Evolutionary conservation across 2,329 filamentous ascomycete genomes (phyloP).

Genomic region (Ophidiomyces ophidiicola): DNA sequence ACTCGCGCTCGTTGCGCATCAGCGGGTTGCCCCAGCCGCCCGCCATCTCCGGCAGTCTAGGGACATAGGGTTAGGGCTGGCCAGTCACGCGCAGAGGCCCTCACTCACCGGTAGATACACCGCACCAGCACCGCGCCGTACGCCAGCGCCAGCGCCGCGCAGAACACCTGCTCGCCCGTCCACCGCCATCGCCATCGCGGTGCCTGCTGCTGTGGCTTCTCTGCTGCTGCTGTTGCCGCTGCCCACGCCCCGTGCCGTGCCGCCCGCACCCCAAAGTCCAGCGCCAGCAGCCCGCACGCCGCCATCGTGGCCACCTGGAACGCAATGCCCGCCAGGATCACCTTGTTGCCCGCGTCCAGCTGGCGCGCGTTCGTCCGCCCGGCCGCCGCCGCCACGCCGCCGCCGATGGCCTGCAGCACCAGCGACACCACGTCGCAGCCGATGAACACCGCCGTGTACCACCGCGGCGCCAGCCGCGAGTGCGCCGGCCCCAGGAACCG

Average conservation of each 20-base stretch:
- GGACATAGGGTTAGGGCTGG: constrained; percentile 9
- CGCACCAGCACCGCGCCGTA: constrained; percentile 32
- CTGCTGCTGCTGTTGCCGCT: background rate
- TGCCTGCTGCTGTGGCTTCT: too few relatives aligned
- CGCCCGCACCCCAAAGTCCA: constrained; percentile 37
- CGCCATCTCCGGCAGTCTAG: constrained; percentile 39
- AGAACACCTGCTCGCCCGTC: constrained; percentile 19
- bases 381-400: constrained; percentile 45
- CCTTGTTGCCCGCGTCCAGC: constrained; percentile 40
- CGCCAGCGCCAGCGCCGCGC: constrained; percentile 25
- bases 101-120: constrained; percentile 33
- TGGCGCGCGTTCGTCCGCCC: constrained; percentile 26
- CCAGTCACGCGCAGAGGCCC: background rate
- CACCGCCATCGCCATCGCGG: background rate
- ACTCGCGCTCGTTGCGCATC: constrained; percentile 38
- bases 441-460: constrained; percentile 50
- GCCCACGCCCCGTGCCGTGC: constrained; percentile 17
- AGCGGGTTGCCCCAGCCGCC: constrained; percentile 37
- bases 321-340: constrained; percentile 48
- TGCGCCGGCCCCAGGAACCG: constrained; percentile 42
- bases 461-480: constrained; percentile 36
- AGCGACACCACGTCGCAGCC: constrained; percentile 48
- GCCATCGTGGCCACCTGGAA: constrained; percentile 44
- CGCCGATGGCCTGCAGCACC: constrained; percentile 46
- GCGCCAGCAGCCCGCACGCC: constrained; percentile 27